Base-by-base conservation (phyloP, 129 eudicot genomes). In the Chrysanthemum makinoi region DNA sequence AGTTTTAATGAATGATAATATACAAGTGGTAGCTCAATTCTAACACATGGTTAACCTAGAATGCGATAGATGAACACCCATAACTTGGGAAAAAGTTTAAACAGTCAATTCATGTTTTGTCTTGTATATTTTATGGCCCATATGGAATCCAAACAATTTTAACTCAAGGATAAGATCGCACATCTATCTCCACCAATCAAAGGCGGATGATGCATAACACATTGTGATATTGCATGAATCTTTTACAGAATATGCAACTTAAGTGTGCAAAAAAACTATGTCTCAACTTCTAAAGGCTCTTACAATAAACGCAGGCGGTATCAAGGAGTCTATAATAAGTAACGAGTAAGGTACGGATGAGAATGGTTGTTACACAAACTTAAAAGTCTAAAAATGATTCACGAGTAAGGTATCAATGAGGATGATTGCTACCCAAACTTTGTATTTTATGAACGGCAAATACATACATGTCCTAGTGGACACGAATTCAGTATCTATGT, bases 31-130 rank as follows among this genome's bases (percentile, higher is more conserved):
- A 39, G 46, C 46, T 39, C 0, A 39, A 39, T 39, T 39, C 46
- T 7, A 39, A 6, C 46, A 39, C 46, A 39, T 39, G 46, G 46
- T 39, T 39, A 39, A 39, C 46, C 7, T 39, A 7, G 53, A 43
- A 16, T 8, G 54, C 22, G n/a, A 44, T 10, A 44, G 30, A 17
- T 16, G 39, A 17, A 48, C 9, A 12, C 44, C 11, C 48, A 66
- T 47, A 50, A 9, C 2, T 68, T 13, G 18, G 17, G 28, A 28
- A 16, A 39, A 43, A 65, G 52, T 33, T 55, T 10, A 4, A 44
- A 22, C 48, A 59, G 60, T 59, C 76, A 72, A 14, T 59, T 57
- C 24, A 59, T 72, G 24, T 47, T 72, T 59, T 62, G 76, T 56
- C 68, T 59, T 47, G 2, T 72, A 9, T 72, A 33, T 51, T 7